A percentile compares a stretch with the other conserved stretches of the same genome.
Conservation (phyloP, 257 asterid genomes). For the Asclepias syriaca region DNA sequence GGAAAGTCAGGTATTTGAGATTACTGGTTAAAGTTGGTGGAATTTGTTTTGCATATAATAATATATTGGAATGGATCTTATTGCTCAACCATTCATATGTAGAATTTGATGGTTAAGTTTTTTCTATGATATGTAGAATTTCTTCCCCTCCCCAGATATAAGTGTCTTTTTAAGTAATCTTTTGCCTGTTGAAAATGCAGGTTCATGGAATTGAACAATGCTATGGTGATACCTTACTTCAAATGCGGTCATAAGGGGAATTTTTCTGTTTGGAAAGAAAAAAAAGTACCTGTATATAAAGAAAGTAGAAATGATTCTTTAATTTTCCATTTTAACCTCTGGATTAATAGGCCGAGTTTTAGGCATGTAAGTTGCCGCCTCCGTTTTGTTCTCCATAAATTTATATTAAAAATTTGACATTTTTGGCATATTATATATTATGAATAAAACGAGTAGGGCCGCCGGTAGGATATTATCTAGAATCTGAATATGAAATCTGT, state of each 20-base stretch:
- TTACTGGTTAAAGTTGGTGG: not conserved
- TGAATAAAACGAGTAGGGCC: not conserved
- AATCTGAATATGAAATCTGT: too few species aligned
- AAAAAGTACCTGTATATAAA: conserved; percentile 21
- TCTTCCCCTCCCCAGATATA: too few species aligned
- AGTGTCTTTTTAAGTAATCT: not conserved
- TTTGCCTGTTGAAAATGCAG: conserved; percentile 5
- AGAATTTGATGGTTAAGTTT: not conserved
- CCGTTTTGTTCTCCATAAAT: not conserved
- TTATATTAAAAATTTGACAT: not conserved
- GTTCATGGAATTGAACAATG: conserved; percentile 2
- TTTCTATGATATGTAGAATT: too few species aligned
- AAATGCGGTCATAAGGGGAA: not conserved
- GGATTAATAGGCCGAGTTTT: not conserved
- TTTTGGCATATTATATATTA: not conserved
- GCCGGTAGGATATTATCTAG: not conserved
- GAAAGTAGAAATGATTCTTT: conserved; percentile 22
- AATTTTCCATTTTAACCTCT: conserved; percentile 6
- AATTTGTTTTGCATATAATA: not conserved
- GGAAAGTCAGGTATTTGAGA: conserved; percentile 11
- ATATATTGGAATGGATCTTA: not conserved
- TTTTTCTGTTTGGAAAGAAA: conserved; percentile 4
- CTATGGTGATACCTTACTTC: not conserved
- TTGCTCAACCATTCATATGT: not conserved
- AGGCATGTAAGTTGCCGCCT: conserved; percentile 1